Base-by-base conservation (phyloP, 495 filamentous ascomycete species). In the Entonaema liquescens region DNA sequence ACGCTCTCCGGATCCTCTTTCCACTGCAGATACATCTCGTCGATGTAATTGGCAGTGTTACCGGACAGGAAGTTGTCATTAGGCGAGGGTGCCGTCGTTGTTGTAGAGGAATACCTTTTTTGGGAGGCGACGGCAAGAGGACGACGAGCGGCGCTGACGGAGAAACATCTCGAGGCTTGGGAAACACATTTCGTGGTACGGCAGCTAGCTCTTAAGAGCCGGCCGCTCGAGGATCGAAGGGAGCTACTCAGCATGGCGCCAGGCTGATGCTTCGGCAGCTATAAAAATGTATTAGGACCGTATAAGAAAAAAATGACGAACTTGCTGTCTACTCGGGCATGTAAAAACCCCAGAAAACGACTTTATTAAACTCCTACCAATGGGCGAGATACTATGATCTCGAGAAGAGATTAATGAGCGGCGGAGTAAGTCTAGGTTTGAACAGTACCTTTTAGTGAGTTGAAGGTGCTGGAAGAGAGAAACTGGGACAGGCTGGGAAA, bases 1-100 rank as follows among this genome's bases (percentile, higher is more conserved):
- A 99, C 95, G 80, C 92, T 96, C 71, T 89, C 87, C 19, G 96
- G 93, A 74, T 99, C 93, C 67, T 91, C 86, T 83, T 95, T 97
- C 95, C 95, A 99, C 73, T 92, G 88, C 81, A 99, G 81, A 81
- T 99, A 99, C 95, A 99, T 99, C 87, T 97, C 95, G 81, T 99
- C 95, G 79, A 99, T 91, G 82, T 99, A 99, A 83, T 97, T 98
- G 79, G 95, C 95, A 63, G 94, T 92, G 84, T 91, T 97, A 44
- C 95, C 95, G 65, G 91, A 90, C 56, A 98, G 87, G 86, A 98
- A 99, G 81, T 90, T 95, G 83, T 99, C 95, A 75, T 90, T 95
- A 59, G 96, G 87, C 76, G 88, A 85, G 78, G 33, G 85, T 73
- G 72, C 68, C 75, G 71, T 76, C 59, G 68, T 65, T 6, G 79